Percentiles rank a stretch among this genome's conserved stretches.
These are phyloP conservation scores for Macrophomina phaseolina DNA, from an alignment of 2,329 filamentous ascomycete species.

Conservation along the genomic window DNA sequence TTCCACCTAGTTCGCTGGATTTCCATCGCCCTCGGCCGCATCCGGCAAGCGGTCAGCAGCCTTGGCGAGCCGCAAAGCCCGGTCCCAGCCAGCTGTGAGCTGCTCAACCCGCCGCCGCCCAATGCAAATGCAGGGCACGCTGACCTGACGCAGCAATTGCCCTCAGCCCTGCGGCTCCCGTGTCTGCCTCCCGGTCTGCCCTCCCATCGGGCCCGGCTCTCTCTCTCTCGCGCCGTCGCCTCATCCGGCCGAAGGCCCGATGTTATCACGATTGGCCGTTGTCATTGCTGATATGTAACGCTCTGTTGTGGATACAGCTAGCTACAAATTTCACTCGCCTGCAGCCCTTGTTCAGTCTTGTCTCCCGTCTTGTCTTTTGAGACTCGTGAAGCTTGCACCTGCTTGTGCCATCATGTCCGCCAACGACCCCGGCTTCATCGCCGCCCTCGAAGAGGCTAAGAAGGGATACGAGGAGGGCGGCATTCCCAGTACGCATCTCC, in stretches of 20 bases:
- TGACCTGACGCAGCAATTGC: background rate
- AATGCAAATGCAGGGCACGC: slow-evolving; percentile 2
- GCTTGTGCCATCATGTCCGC: slow-evolving; percentile 34
- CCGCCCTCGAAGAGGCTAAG: slow-evolving; percentile 63
- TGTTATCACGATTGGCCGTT: slow-evolving; percentile 25
- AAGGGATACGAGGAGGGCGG: slow-evolving; percentile 62
- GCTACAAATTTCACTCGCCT: slow-evolving; percentile 11
- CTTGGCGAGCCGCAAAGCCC: slow-evolving; percentile 4
- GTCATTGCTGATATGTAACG: slow-evolving; percentile 25
- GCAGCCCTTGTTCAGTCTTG: background rate
- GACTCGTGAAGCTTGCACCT: background rate
- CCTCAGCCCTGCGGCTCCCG: slow-evolving; percentile 14
- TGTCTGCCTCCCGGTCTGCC: background rate
- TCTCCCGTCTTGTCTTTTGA: background rate
- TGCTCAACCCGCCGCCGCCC: slow-evolving; percentile 1
- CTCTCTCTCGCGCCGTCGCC: slow-evolving; percentile 3
- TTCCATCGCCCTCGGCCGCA: slow-evolving; percentile 17
- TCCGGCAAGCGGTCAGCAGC: slow-evolving; percentile 15
- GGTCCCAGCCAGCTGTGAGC: background rate
- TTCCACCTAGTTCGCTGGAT: slow-evolving; percentile 23
- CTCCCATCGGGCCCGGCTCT: background rate
- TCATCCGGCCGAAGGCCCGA: slow-evolving; percentile 9
- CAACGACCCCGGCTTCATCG: slow-evolving; percentile 57
- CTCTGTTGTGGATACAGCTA: slow-evolving; percentile 10
- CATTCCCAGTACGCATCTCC: slow-evolving; percentile 49